Percentiles rank a stretch among this genome's conserved stretches.
Evolutionary conservation across 176 grass and related monocot genomes (phyloP).

Genomic region (Triticum aestivum): DNA sequence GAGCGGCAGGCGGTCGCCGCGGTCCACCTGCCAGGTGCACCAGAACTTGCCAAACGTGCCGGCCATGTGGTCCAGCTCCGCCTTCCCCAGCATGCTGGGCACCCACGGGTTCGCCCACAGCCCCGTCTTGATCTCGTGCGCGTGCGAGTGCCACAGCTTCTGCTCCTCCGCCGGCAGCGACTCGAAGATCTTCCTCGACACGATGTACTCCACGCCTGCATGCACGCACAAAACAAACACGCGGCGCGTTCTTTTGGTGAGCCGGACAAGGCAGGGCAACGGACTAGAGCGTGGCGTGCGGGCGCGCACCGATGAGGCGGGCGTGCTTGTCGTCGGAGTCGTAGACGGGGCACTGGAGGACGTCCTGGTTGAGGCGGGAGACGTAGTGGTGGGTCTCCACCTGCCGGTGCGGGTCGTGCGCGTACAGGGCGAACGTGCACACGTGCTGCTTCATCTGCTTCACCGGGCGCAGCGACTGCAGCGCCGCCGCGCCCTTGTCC

Average conservation of each 20-base stretch:
- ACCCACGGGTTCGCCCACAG: constrained; percentile 54
- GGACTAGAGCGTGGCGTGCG: neutral
- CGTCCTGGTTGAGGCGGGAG: constrained; percentile 76
- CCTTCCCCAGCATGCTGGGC: constrained; percentile 45
- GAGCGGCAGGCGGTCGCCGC: constrained; percentile 69
- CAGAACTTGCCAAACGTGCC: constrained; percentile 84
- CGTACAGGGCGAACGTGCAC: constrained; percentile 78
- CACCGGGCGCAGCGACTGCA: constrained; percentile 64
- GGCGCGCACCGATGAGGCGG: constrained; percentile 43
- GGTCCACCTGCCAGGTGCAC: constrained; percentile 94
- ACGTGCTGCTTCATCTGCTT: constrained; percentile 82
- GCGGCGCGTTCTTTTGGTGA: no score
- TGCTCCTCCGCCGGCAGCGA: constrained; percentile 59
- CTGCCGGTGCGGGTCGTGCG: constrained; percentile 70
- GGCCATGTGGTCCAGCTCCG: constrained; percentile 54
- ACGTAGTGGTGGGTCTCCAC: constrained; percentile 74
- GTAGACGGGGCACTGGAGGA: constrained; percentile 86
- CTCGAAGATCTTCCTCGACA: constrained; percentile 53
- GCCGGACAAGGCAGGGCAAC: neutral
- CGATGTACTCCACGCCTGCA: constrained; percentile 80
- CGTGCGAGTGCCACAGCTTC: constrained; percentile 92
- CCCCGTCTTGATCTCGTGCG: constrained; percentile 71
- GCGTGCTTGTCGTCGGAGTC: constrained; percentile 54
- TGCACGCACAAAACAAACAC: neutral
- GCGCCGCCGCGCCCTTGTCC: constrained; percentile 68